Evolutionary conservation across 352 stramenopile species (phyloP), one percentile per base, ranked within the genome.

Genomic region (Phytophthora citrophthora): DNA sequence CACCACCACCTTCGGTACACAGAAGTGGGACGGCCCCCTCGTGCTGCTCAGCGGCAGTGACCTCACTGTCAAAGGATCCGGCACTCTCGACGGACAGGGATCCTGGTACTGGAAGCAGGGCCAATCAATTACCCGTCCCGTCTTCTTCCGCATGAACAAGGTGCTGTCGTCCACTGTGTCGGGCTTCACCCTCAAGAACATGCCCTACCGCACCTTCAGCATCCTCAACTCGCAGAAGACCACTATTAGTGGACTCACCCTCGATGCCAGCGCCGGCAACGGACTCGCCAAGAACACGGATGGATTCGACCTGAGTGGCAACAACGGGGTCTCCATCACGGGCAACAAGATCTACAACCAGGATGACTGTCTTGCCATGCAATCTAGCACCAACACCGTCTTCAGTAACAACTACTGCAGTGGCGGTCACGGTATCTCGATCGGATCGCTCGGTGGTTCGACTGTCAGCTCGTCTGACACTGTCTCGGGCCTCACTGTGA

Each of bases 91-190:
- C 13, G 70, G 70, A 18, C 65, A 76, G 32, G 65, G 70, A 5
- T 20, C 34, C 6, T 72, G 59, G 65, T 78, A 78, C 65, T 78
- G 70, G 70, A 58, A 65, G 34, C 56, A 78, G 16, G 62, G 61
- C 10, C 16, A 45, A 20, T 65, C 41, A 3, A 48, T 76, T 45
- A 72, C 29, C 4, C 50, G 44, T 6, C 54, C 54, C 1, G 54
- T 62, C 32, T 62, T 62, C 54, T 62, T 62, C 31, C 47, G 46
- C 13, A 32, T 62, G 2, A 15, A 54, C 9, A 18, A 49, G 3
- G 54, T 55, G 10, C 1, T 47, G 23, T 12, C 20, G 13, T 79
- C 70, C 9, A 65, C 44, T 11, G 24, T 79, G 1, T 67, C 61
- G n/a, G 63, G 58, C 0, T 78, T 74, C 45, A 76, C 57, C 1